Base-by-base conservation (phyloP, 441 rosid species). In the Populus hybrid region DNA sequence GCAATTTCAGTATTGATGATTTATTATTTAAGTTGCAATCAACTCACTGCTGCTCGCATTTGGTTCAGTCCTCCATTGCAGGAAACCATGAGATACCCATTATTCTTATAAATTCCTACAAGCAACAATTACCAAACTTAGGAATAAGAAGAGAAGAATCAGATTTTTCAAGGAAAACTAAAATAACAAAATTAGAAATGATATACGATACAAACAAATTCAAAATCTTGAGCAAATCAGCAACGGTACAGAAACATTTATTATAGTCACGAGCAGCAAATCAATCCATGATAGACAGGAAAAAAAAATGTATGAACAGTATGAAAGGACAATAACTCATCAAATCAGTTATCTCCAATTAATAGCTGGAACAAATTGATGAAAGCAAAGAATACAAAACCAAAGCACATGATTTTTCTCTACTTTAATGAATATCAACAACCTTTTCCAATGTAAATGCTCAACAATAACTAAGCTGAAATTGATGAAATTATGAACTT, bases 21-120 rank as follows among this genome's bases (percentile, higher is more conserved):
- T 67, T 42, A 4, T 10, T 34, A 36, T 11, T 8, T 74, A 26
- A 30, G 67, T n/a, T 65, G 18, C 23, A 34, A 18, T 71, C 40
- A 69, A 80, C 88, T 91, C 81, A 95, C 99, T 28, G 98, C 99
- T 71, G 99, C 97, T 82, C 99, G 87, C 99, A 95, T 95, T 88
- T 95, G 99, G 84, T 95, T 95, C 78, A 95, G 98, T 75, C 99
- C 99, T 78, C 99, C 99, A 85, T 95, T 95, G 87, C 98, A 95
- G 35, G 99, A 95, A 76, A 94, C 95, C 95, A 95, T 87, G 76
- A 95, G 87, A 85, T 95, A 93, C 30, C 99, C 99, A 80, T 93
- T 95, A 89, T 93, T 95, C 85, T 89, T 88, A 84, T 95, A 95
- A 73, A 87, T 67, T 86, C 99, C 99, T 95, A 82, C 75, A 20